Conservation (phyloP, 495 filamentous ascomycete genomes). For the Bacidia gigantensis region DNA sequence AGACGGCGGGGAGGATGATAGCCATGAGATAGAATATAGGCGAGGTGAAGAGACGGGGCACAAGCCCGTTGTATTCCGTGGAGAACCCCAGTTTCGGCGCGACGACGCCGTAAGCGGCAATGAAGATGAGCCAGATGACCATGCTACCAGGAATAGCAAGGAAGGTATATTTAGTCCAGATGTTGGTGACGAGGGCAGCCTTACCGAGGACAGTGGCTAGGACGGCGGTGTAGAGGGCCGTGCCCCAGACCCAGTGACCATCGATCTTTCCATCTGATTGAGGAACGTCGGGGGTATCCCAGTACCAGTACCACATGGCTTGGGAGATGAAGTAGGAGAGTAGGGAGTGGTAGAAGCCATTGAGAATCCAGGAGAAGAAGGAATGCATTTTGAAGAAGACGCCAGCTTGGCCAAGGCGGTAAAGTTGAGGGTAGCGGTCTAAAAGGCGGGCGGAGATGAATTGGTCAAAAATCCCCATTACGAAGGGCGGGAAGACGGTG, state of each 20-base stretch:
- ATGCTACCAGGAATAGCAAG: constrained; percentile 92
- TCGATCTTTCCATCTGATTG: constrained; percentile 61
- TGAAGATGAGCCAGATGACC: constrained; percentile 78
- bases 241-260: constrained; percentile 97
- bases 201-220: constrained; percentile 90
- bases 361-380: constrained; percentile 83
- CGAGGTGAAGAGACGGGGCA: constrained; percentile 64
- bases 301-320: constrained; percentile 61
- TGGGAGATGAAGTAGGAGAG: constrained; percentile 76
- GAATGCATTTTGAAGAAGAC: constrained; percentile 83
- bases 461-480: constrained; percentile 94
- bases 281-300: too few relatives aligned
- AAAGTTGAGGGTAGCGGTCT: constrained; percentile 94
- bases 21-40: constrained; percentile 86
- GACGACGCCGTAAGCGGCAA: constrained; percentile 80
- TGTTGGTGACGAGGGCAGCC: constrained; percentile 85
- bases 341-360: constrained; percentile 92
- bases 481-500: constrained; percentile 85
- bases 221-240: constrained; percentile 77
- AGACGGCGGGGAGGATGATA: constrained; percentile 64
- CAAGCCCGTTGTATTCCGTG: constrained; percentile 70
- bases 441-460: constrained; percentile 93
- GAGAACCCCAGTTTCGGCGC: constrained; percentile 77
- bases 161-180: constrained; percentile 97
- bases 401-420: constrained; percentile 83